Base-by-base conservation (phyloP, 352 stramenopile genomes). In the Thalassiosira mediterranea region DNA sequence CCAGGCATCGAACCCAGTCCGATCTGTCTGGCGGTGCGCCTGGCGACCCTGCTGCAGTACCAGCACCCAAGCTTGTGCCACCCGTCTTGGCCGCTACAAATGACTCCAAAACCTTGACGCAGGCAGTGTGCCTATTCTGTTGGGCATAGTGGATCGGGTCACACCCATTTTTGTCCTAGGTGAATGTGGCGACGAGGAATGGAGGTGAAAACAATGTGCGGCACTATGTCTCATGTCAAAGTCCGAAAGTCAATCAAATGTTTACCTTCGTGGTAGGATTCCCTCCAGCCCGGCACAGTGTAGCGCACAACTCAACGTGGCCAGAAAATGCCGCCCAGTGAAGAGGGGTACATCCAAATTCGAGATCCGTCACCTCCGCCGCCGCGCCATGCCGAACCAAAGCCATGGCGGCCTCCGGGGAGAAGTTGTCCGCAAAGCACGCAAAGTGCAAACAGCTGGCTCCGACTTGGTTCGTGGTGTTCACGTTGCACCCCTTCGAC, bases 341-440 rank as follows among this genome's bases (percentile, higher is more conserved):
- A 5, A 85, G 38, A 31, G 76, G 76, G 19, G 76, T 82, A 23
- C 71, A 85, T 4, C 72, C 71, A 57, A 73, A 79, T 23, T 76
- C 46, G n/a, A 48, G 37, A 49, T 84, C 76, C 7, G 75, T 62
- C 19, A 80, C 57, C 61, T 84, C 76, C 47, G 70, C 62, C 11
- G 64, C 29, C n/a, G 71, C 71, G 28, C 76, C 76, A 53, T 81
- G 63, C 1, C 63, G 19, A 26, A 85, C 28, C 25, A 85, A 48
- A 23, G 53, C 34, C 34, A 78, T 65, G 4, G 76, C 76, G 3
- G 56, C 68, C 44, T 81, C 72, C 4, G 60, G 46, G 26, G 44
- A 68, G 42, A 85, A 85, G 1, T 63, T 70, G 60, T 85, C 76
- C 7, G 64, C 61, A 46, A 75, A 85, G 40, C 65, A 79, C 8